Conservation (phyloP, 1,284 basidiomycete species). For the Trichosporon coremiiforme region DNA sequence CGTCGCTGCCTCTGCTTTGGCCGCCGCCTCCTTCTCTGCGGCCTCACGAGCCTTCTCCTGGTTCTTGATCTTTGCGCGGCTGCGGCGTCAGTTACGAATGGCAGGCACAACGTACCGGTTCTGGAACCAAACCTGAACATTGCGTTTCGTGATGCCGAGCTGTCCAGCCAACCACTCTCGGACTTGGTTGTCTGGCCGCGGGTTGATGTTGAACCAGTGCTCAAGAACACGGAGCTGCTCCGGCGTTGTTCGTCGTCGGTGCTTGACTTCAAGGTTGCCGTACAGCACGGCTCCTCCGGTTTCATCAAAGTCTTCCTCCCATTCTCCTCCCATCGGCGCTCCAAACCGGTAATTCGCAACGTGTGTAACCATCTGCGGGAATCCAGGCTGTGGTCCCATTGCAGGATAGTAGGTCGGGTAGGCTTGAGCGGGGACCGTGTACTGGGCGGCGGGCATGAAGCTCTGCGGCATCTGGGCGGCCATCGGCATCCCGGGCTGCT, state of each 20-base stretch:
- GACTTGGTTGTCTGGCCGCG: conserved; percentile 80
- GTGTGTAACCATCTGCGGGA: conserved; percentile 26
- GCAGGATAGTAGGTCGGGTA: conserved; percentile 24
- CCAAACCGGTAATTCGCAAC: conserved; percentile 31
- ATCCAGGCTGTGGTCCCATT: conserved; percentile 13
- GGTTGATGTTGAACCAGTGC: conserved; percentile 76
- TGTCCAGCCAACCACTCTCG: conserved; percentile 76
- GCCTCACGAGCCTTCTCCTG: conserved; percentile 53
- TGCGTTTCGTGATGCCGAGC: conserved; percentile 86
- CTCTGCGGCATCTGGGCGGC: background rate
- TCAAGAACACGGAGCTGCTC: conserved; percentile 84
- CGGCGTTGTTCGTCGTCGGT: conserved; percentile 78
- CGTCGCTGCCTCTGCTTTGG: conserved; percentile 27
- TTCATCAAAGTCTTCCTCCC: conserved; percentile 37
- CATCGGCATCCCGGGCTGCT: conserved; percentile 19
- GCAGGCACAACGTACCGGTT: conserved; percentile 65
- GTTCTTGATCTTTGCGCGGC: conserved; percentile 79
- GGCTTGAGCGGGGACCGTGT: conserved; percentile 17
- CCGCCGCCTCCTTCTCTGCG: conserved; percentile 34
- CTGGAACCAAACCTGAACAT: conserved; percentile 95
- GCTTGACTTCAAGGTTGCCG: conserved; percentile 65
- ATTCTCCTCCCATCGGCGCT: conserved; percentile 31
- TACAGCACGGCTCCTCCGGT: conserved; percentile 35
- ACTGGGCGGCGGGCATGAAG: conserved; percentile 14
- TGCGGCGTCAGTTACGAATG: conserved; percentile 40